phyloP scores from a whole-genome alignment of 129 eudicot species.

The Tagetes erecta region DNA sequence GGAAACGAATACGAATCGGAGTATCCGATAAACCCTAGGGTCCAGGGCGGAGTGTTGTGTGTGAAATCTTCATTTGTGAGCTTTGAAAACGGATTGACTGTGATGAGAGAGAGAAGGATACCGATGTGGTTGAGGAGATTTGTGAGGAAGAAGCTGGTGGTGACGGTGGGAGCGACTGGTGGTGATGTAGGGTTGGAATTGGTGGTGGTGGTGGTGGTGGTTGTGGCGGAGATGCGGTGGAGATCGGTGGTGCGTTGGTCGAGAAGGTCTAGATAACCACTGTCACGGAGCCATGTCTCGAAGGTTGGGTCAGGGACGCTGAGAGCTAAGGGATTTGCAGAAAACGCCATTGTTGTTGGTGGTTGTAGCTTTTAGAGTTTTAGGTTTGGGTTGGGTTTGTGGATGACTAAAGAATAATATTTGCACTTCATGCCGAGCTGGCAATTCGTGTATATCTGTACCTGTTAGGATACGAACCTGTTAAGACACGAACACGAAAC shows the following conservation, averaged over 20 bases:
- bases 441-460: no score
- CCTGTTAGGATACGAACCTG: no score
- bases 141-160: conserved; percentile 39
- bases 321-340: conserved; percentile 83
- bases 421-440: not conserved
- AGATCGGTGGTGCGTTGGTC: conserved; percentile 92
- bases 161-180: conserved; percentile 33
- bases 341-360: conserved; percentile 53
- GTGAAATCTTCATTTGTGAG: conserved; percentile 70
- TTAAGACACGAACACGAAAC: no score
- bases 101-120: conserved; percentile 69
- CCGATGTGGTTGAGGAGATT: conserved; percentile 41
- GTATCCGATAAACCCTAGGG: conserved; percentile 59
- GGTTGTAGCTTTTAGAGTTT: not conserved
- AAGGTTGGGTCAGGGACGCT: conserved; percentile 86
- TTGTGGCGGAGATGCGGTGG: conserved; percentile 67
- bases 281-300: conserved; percentile 96
- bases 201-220: conserved; percentile 32
- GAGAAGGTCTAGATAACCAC: conserved; percentile 84
- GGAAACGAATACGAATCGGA: conserved; percentile 72
- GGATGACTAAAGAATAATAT: conserved; percentile 6
- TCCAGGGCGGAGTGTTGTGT: conserved; percentile 76
- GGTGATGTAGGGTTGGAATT: conserved; percentile 31
- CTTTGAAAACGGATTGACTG: conserved; percentile 77
- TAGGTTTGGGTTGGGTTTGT: not conserved